Conservation (phyloP, 140 eudicot genomes). For the Erigeron philadelphicus region DNA sequence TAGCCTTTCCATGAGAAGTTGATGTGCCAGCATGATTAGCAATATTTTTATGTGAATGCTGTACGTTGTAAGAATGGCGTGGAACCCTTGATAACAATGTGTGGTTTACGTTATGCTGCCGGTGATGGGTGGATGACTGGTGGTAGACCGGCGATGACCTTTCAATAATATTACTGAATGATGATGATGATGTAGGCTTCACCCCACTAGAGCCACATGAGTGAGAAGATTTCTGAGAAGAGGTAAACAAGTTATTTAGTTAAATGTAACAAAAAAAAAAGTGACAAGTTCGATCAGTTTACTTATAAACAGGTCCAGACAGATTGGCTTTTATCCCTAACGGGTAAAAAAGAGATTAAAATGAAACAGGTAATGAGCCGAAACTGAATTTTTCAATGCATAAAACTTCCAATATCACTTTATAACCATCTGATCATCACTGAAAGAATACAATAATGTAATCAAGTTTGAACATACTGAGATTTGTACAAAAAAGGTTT, state of each 20-base stretch:
- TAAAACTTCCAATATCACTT: background rate
- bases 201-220: constrained; percentile 38
- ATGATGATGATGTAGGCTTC: constrained; percentile 34
- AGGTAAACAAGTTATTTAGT: background rate
- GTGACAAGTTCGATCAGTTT: background rate
- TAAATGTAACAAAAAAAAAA: background rate
- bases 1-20: constrained; percentile 47
- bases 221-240: constrained; percentile 49
- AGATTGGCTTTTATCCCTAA: background rate
- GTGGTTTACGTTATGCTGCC: constrained; percentile 39
- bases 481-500: background rate
- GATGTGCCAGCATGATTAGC: constrained; percentile 47
- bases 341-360: background rate
- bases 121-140: constrained; percentile 42
- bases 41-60: constrained; percentile 44
- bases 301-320: background rate
- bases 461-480: background rate
- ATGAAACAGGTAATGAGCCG: background rate
- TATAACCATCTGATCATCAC: background rate
- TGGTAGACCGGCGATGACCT: constrained; percentile 36
- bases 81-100: constrained; percentile 44
- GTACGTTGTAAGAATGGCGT: constrained; percentile 51
- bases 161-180: constrained; percentile 45
- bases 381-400: background rate
- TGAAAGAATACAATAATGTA: background rate